Evolutionary conservation across 2,329 filamentous ascomycete species (phyloP).

Genomic region (Colletotrichum salicis): DNA sequence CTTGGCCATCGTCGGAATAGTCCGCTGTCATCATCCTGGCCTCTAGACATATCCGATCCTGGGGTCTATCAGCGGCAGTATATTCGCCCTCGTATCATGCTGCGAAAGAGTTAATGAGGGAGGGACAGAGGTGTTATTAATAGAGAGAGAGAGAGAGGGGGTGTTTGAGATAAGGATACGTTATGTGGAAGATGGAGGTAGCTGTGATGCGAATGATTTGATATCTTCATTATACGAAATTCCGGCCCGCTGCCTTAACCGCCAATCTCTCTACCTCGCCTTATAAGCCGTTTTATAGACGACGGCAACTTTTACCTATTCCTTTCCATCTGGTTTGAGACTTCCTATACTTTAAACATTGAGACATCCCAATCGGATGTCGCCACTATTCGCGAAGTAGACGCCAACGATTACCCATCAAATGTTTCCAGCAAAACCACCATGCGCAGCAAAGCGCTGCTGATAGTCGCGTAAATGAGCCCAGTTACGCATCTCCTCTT

Average conservation of each 20-base stretch:
- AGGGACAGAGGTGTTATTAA: no score
- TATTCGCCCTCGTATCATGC: no score
- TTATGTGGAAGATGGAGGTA: not conserved
- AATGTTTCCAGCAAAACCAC: conserved; percentile 58
- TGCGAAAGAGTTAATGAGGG: no score
- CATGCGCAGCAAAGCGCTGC: conserved; percentile 74
- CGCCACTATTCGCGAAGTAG: not conserved
- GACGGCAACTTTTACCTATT: not conserved
- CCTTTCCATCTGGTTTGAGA: not conserved
- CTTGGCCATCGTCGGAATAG: no score
- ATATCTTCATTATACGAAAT: not conserved
- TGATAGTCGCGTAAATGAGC: conserved; percentile 83
- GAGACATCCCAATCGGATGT: not conserved
- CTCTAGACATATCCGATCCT: no score
- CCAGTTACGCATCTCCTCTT: conserved; percentile 81
- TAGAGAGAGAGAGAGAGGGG: no score
- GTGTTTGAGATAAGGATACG: no score
- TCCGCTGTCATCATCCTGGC: no score
- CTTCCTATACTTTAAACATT: not conserved
- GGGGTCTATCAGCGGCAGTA: no score
- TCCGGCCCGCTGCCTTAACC: not conserved
- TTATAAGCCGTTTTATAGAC: not conserved
- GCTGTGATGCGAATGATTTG: not conserved
- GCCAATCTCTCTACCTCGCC: not conserved
- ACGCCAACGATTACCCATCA: not conserved